Percentiles rank a stretch among this genome's conserved stretches.
phyloP scores from a whole-genome alignment of 1,139 yeast genomes.

The Blastobotrys niveus region DNA sequence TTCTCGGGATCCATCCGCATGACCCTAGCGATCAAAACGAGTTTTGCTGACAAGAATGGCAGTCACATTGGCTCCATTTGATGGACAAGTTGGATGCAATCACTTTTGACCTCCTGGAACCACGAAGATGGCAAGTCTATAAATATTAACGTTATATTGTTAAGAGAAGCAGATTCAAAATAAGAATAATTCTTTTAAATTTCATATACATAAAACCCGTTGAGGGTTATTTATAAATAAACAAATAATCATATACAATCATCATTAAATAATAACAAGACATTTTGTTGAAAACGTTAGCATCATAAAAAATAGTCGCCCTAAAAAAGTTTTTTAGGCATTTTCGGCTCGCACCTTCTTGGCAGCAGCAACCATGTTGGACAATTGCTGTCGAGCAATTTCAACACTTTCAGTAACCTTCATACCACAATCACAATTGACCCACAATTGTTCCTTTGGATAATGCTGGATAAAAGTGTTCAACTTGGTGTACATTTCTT shows the following conservation, averaged over 20 bases:
- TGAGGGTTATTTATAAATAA: slow-evolving; percentile 3
- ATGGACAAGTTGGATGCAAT: too few species aligned
- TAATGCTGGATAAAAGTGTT: slow-evolving; percentile 91
- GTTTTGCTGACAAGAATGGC: too few species aligned
- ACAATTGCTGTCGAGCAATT: slow-evolving; percentile 71
- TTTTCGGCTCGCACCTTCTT: slow-evolving; percentile 39
- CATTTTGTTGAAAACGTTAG: slow-evolving; percentile 11
- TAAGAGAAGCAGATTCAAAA: background rate
- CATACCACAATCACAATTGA: slow-evolving; percentile 99
- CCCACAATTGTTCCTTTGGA: slow-evolving; percentile 98
- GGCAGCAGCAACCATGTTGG: slow-evolving; percentile 99
- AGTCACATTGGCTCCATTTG: too few species aligned
- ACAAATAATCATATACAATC: slow-evolving; percentile 1
- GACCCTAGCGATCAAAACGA: too few species aligned
- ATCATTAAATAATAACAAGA: slow-evolving; percentile 1
- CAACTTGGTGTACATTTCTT: slow-evolving; percentile 90
- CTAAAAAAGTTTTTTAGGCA: slow-evolving; percentile 1
- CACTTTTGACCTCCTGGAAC: too few species aligned
- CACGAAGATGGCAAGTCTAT: too few species aligned
- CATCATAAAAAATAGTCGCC: slow-evolving; percentile 5
- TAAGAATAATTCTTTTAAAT: background rate
- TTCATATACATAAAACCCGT: slow-evolving; percentile 1
- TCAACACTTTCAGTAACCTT: slow-evolving; percentile 98
- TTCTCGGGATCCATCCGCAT: too few species aligned
- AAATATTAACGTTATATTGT: too few species aligned